Evolutionary conservation across 306 rosid genomes (phyloP).

Genomic region (Quercus agrifolia): DNA sequence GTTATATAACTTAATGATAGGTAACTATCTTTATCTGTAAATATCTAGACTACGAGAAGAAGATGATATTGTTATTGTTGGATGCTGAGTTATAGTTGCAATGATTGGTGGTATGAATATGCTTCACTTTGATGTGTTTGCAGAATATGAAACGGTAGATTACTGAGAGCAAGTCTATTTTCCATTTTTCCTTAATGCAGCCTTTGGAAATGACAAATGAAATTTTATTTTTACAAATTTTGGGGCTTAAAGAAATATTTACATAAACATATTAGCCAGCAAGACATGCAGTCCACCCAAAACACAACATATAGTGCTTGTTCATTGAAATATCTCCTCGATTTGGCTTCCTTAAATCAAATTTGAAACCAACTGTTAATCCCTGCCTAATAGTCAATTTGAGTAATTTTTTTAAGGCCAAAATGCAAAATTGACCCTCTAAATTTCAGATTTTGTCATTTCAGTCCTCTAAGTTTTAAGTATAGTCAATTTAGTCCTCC

Average conservation of each 20-base stretch:
- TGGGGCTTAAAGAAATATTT: not conserved
- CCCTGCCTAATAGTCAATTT: not conserved
- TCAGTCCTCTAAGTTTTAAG: too few species aligned
- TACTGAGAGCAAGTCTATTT: not conserved
- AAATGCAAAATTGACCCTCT: too few species aligned
- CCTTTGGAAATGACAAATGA: not conserved
- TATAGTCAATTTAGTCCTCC: too few species aligned
- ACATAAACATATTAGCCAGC: not conserved
- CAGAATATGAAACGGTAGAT: not conserved
- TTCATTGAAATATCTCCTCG: not conserved
- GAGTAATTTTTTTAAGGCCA: not conserved
- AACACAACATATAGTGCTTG: not conserved
- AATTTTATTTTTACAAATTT: not conserved
- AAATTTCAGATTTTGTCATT: too few species aligned
- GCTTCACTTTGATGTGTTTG: constrained; percentile 1
- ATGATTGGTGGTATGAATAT: not conserved
- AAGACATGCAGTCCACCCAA: not conserved
- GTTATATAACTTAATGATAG: not conserved
- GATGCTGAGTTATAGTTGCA: not conserved
- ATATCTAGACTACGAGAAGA: not conserved
- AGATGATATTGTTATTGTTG: not conserved
- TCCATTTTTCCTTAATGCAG: not conserved
- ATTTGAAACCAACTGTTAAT: not conserved
- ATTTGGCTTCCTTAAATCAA: not conserved
- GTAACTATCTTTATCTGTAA: not conserved